Evolutionary conservation across 495 filamentous ascomycete species (phyloP), one percentile per base, ranked within the genome.

Genomic region (Aspergillus saccharolyticus): DNA sequence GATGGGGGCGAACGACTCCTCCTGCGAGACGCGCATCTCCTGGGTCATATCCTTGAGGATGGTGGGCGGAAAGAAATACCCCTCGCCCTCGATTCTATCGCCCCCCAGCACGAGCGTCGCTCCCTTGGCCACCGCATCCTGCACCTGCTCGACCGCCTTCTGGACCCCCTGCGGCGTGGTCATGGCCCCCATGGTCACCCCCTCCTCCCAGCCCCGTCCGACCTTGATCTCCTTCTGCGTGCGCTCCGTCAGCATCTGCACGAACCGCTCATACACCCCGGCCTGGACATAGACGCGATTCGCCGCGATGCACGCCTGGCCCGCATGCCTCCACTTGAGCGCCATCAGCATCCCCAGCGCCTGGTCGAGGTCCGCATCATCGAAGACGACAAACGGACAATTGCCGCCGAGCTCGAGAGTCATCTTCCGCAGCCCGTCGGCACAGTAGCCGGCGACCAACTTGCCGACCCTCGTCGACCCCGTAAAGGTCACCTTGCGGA

Each of bases 321-420:
- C 85, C 0, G 81, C 81, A 67, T 84, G 82, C 20, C 85, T 79
- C 78, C 85, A 89, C 60, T 89, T 89, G 39, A 83, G 74, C 1
- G 77, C 69, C 59, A 87, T 83, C 17, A 86, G 76, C 49, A 78
- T 80, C 20, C 80, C 75, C 9, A 85, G 70, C 4, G 86, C 84
- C 51, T 81, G 74, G 17, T 87, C 79, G 16, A 89, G 70, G 53
- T 89, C 83, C 18, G 87, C 86, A 66, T 90, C 87, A 49, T 88
- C 83, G 62, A 90, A 89, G 7, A 89, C 80, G 44, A 89, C 74
- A 69, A 88, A 88, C 0, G 87, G 87, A 45, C 86, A 87, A 67
- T 90, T 89, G 4, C 87, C 87, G 25, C 87, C 87, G 21, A 90
- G 78, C 69, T 90, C 87, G 28, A 89, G 81, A 2, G 83, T 86